A percentile compares a stretch with the other conserved stretches of the same genome.
phyloP scores from a whole-genome alignment of 1,284 basidiomycete genomes.

The Microbotryomycetes sp. region DNA sequence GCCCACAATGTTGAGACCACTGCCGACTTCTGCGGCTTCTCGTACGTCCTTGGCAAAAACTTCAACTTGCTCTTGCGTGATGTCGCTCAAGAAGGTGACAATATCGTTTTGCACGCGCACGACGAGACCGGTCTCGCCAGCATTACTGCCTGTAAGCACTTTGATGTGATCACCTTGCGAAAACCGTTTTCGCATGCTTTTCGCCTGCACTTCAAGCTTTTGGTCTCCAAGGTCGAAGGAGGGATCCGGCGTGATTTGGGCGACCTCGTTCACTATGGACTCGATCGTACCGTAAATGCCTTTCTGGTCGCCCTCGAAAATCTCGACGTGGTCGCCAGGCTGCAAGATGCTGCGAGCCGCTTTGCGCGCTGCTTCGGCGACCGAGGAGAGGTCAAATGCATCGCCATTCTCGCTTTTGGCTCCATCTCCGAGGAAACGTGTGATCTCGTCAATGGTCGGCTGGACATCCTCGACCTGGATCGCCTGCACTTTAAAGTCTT shows the following conservation, averaged over 20 bases:
- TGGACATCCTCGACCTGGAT: slow-evolving; percentile 83
- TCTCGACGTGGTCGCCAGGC: slow-evolving; percentile 94
- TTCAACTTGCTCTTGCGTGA: slow-evolving; percentile 91
- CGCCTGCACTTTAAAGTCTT: slow-evolving; percentile 79
- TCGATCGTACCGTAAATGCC: slow-evolving; percentile 89
- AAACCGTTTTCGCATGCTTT: slow-evolving; percentile 88
- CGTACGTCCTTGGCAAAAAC: slow-evolving; percentile 97
- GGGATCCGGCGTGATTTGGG: slow-evolving; percentile 75
- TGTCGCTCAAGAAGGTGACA: slow-evolving; percentile 94
- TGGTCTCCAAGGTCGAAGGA: slow-evolving; percentile 77
- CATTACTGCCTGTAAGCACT: slow-evolving; percentile 90
- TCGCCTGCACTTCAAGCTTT: slow-evolving; percentile 76
- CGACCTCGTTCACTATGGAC: slow-evolving; percentile 77
- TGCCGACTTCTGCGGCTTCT: slow-evolving; percentile 92
- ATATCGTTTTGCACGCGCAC: slow-evolving; percentile 71
- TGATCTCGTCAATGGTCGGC: slow-evolving; percentile 93
- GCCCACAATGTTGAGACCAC: slow-evolving; percentile 77
- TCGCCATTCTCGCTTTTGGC: slow-evolving; percentile 11
- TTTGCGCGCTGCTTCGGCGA: slow-evolving; percentile 79
- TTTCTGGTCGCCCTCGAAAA: slow-evolving; percentile 92
- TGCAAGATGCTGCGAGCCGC: slow-evolving; percentile 84
- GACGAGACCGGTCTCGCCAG: slow-evolving; percentile 91
- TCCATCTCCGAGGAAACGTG: slow-evolving; percentile 55
- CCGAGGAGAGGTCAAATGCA: slow-evolving; percentile 54
- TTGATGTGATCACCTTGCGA: slow-evolving; percentile 98